These are phyloP conservation scores for Xylaria nigripes DNA, from an alignment of 495 filamentous ascomycete genomes.

Conservation along the genomic window DNA sequence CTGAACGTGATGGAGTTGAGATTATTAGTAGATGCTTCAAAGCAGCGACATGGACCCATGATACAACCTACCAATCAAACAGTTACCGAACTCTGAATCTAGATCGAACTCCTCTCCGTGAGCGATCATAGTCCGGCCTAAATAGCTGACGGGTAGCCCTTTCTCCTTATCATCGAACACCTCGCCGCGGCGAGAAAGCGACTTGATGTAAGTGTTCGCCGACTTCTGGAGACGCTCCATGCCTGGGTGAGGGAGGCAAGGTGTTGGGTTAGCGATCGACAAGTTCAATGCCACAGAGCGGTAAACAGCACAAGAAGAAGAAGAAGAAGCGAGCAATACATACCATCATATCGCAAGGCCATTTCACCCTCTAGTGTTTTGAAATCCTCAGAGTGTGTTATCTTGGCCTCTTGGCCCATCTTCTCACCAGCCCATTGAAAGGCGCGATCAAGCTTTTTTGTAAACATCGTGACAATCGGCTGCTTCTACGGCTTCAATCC, in stretches of 20 bases:
- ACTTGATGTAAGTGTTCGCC: conserved; percentile 84
- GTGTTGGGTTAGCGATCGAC: conserved; percentile 2
- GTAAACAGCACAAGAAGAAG: background rate
- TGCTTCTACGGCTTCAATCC: background rate
- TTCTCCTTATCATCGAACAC: conserved; percentile 76
- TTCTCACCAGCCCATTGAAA: conserved; percentile 98
- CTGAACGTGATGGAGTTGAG: conserved; percentile 27
- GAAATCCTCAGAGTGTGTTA: conserved; percentile 84
- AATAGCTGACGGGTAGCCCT: conserved; percentile 65
- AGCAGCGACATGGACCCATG: background rate
- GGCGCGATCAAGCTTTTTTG: conserved; percentile 91
- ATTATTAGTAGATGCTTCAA: background rate
- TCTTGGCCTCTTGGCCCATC: conserved; percentile 92
- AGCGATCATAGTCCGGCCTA: conserved; percentile 80
- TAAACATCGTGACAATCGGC: conserved; percentile 57
- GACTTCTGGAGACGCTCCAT: conserved; percentile 88
- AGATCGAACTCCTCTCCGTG: conserved; percentile 93
- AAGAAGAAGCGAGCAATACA: conserved; percentile 9
- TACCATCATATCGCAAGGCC: conserved; percentile 85
- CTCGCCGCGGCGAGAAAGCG: conserved; percentile 78
- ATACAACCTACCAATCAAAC: conserved; percentile 58
- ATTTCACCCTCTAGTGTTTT: conserved; percentile 90
- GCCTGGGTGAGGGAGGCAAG: conserved; percentile 43
- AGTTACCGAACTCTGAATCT: conserved; percentile 89
- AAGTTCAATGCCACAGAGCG: background rate